These are phyloP conservation scores for Cercospora citrullina DNA, from an alignment of 2,329 filamentous ascomycete genomes.

Conservation along the genomic window DNA sequence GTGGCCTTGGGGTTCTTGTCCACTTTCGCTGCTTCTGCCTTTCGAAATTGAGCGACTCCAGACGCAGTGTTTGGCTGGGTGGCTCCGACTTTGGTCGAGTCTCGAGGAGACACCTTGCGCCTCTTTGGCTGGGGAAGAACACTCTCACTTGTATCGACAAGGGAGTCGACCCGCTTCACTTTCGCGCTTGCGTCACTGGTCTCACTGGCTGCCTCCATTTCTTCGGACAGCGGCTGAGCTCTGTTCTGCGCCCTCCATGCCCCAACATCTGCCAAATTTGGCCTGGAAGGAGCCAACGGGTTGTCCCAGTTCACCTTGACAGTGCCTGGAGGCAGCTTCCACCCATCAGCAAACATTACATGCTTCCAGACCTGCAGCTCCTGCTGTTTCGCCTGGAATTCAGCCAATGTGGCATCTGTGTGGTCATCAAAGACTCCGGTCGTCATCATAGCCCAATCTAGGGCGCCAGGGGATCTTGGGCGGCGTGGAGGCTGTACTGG, in stretches of 20 bases:
- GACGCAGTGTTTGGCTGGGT: background rate
- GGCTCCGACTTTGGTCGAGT: background rate
- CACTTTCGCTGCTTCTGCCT: background rate
- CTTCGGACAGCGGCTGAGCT: background rate
- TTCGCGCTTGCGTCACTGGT: background rate
- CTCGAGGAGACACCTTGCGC: background rate
- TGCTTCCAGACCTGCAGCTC: background rate
- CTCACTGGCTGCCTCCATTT: background rate
- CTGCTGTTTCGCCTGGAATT: background rate
- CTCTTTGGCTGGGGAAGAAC: background rate
- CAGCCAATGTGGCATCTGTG: background rate
- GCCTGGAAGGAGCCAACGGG: background rate
- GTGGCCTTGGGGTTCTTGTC: background rate
- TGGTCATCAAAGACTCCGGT: constrained; percentile 1
- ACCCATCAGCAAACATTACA: background rate
- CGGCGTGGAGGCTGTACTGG: background rate
- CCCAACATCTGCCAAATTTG: background rate
- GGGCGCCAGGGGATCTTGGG: background rate
- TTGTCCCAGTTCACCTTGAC: background rate
- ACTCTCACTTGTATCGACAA: background rate
- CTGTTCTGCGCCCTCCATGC: background rate
- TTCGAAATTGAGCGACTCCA: background rate
- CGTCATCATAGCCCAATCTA: background rate
- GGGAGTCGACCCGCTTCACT: background rate
- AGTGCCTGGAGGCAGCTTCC: background rate